These are phyloP conservation scores for Skeletonema grethae DNA, from an alignment of 108 stramenopile genomes.

Conservation along the genomic window DNA sequence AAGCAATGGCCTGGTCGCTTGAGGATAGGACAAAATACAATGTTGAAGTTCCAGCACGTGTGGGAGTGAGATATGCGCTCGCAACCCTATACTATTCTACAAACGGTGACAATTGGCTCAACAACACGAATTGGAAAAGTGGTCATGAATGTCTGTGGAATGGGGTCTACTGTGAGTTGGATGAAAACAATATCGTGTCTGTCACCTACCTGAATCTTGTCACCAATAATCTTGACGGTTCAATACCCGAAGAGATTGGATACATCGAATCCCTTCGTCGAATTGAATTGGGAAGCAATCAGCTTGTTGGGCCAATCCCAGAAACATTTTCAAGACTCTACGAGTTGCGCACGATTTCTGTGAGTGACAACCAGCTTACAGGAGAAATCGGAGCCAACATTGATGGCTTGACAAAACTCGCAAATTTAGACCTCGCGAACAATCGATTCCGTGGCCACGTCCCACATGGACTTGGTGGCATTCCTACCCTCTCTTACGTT, in stretches of 20 bases:
- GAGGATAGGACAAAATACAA: constrained; percentile 32
- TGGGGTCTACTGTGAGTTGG: constrained; percentile 41
- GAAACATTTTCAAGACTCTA: constrained; percentile 35
- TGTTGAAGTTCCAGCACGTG: constrained; percentile 18
- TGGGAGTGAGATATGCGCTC: constrained; percentile 53
- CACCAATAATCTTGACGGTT: constrained; percentile 31
- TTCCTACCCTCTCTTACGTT: constrained; percentile 31
- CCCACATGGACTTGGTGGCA: constrained; percentile 21
- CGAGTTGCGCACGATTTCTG: constrained; percentile 46
- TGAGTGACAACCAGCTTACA: constrained; percentile 45
- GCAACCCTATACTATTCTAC: constrained; percentile 60
- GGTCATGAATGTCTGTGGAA: constrained; percentile 63
- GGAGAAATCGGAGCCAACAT: constrained; percentile 25
- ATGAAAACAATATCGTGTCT: constrained; percentile 16
- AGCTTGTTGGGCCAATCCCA: constrained; percentile 47
- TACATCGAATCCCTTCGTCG: constrained; percentile 19
- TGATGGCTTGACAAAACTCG: constrained; percentile 24
- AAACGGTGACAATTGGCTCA: constrained; percentile 53
- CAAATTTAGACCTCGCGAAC: constrained; percentile 42
- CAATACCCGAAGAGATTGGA: constrained; percentile 40
- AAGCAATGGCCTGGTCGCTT: constrained; percentile 34
- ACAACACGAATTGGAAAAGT: constrained; percentile 31
- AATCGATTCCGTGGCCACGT: constrained; percentile 42
- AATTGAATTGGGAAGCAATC: background rate
- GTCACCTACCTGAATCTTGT: constrained; percentile 36